phyloP scores from a whole-genome alignment of 805 yeast species.

The Yamadazyma akitaensis region DNA sequence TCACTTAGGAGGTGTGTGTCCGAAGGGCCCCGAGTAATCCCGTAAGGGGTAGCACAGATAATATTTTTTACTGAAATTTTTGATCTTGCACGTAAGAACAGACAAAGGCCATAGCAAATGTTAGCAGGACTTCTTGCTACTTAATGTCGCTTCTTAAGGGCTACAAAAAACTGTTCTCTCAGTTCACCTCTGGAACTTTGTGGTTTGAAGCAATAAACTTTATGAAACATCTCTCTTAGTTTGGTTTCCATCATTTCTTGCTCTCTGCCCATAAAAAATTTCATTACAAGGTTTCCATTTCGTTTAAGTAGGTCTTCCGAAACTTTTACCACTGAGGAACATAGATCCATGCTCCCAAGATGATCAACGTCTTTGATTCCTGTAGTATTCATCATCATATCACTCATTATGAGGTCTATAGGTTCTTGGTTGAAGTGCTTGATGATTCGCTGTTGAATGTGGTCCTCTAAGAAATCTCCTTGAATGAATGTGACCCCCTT shows the following conservation, averaged over 20 bases:
- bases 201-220: slow-evolving; percentile 74
- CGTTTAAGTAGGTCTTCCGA: slow-evolving; percentile 67
- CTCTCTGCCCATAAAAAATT: slow-evolving; percentile 80
- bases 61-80: background rate
- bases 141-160: slow-evolving; percentile 41
- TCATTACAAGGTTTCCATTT: slow-evolving; percentile 76
- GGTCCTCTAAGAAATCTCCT: slow-evolving; percentile 36
- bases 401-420: slow-evolving; percentile 52
- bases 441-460: slow-evolving; percentile 56
- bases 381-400: slow-evolving; percentile 91
- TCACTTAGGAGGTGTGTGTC: background rate
- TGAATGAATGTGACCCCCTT: slow-evolving; percentile 35
- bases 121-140: background rate
- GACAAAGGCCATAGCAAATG: background rate
- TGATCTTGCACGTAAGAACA: no score
- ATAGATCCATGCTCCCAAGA: slow-evolving; percentile 79
- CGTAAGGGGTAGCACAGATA: background rate
- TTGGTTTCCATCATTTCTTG: slow-evolving; percentile 62
- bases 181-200: slow-evolving; percentile 75
- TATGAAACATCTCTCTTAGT: slow-evolving; percentile 54
- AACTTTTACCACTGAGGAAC: slow-evolving; percentile 84
- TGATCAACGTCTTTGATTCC: slow-evolving; percentile 84
- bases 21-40: background rate
- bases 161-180: slow-evolving; percentile 78
- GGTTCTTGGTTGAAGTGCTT: slow-evolving; percentile 41